These are phyloP conservation scores for Arbutus unedo DNA, from an alignment of 148 eudicot genomes.

Conservation along the genomic window DNA sequence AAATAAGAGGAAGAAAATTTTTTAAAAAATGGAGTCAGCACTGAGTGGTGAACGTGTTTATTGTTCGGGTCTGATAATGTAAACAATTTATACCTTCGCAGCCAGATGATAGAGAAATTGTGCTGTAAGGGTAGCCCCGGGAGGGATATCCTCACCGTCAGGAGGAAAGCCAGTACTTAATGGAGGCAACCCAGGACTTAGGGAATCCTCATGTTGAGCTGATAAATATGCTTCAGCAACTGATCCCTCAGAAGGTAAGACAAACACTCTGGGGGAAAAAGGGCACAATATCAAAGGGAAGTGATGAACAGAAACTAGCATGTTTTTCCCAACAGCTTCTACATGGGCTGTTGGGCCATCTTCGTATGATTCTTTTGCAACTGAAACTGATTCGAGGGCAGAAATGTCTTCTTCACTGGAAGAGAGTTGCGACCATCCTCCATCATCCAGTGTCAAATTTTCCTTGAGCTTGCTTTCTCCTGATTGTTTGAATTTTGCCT, in stretches of 20 bases:
- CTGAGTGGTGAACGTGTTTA: neutral
- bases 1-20: neutral
- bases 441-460: constrained; percentile 39
- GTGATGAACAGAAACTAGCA: constrained; percentile 72
- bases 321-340: constrained; percentile 35
- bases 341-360: constrained; percentile 29
- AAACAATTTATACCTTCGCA: constrained; percentile 49
- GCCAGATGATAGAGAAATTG: constrained; percentile 89
- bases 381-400: constrained; percentile 33
- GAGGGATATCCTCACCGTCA: constrained; percentile 70
- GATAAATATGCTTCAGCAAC: constrained; percentile 81
- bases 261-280: constrained; percentile 76
- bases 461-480: constrained; percentile 27
- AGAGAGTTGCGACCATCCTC: constrained; percentile 62
- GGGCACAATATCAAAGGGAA: constrained; percentile 92
- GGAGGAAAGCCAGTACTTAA: constrained; percentile 58
- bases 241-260: constrained; percentile 95
- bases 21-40: neutral
- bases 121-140: constrained; percentile 88
- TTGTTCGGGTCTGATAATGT: neutral
- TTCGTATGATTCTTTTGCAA: constrained; percentile 30
- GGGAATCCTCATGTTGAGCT: constrained; percentile 58
- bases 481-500: constrained; percentile 21
- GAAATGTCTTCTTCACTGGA: constrained; percentile 47
- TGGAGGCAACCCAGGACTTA: constrained; percentile 92